Percentiles rank a stretch among this genome's conserved stretches.
Conservation (phyloP, 2,329 filamentous ascomycete species). For the Aspergillus sp. region DNA sequence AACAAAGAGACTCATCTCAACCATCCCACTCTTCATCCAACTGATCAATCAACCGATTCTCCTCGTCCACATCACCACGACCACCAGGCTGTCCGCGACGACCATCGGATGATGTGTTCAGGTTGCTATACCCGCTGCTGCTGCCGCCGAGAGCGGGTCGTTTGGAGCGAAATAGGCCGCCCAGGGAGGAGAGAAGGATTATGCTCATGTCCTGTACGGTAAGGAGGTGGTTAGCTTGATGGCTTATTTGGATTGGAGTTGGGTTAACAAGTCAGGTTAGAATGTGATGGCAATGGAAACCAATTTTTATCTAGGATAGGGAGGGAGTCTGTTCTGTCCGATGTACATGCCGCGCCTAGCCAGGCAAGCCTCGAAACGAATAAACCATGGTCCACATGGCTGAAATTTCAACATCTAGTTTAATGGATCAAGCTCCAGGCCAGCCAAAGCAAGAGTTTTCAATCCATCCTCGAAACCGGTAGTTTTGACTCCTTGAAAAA, state of each 20-base stretch:
- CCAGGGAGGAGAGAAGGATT: constrained; percentile 40
- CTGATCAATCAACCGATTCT: constrained; percentile 91
- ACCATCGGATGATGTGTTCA: background rate
- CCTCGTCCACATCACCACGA: constrained; percentile 56
- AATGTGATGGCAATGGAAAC: background rate
- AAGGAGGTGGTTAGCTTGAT: constrained; percentile 1
- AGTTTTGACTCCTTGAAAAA: constrained; percentile 19
- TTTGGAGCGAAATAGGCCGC: constrained; percentile 30
- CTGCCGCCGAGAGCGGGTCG: constrained; percentile 20
- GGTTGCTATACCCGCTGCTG: constrained; percentile 3
- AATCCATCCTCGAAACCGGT: constrained; percentile 31
- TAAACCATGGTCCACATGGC: constrained; percentile 4
- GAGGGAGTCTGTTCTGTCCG: background rate
- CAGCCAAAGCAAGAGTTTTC: constrained; percentile 18
- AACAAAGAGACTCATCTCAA: constrained; percentile 10
- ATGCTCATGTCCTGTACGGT: constrained; percentile 38
- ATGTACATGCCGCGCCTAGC: constrained; percentile 1
- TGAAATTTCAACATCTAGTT: constrained; percentile 1
- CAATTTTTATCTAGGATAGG: background rate
- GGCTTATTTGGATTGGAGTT: background rate
- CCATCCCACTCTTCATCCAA: constrained; percentile 97
- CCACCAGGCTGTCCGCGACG: constrained; percentile 1
- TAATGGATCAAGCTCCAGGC: constrained; percentile 11
- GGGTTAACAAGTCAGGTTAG: background rate
- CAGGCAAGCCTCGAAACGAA: background rate